phyloP scores from a whole-genome alignment of 305 asterid species.

The Euphrasia arctica region DNA sequence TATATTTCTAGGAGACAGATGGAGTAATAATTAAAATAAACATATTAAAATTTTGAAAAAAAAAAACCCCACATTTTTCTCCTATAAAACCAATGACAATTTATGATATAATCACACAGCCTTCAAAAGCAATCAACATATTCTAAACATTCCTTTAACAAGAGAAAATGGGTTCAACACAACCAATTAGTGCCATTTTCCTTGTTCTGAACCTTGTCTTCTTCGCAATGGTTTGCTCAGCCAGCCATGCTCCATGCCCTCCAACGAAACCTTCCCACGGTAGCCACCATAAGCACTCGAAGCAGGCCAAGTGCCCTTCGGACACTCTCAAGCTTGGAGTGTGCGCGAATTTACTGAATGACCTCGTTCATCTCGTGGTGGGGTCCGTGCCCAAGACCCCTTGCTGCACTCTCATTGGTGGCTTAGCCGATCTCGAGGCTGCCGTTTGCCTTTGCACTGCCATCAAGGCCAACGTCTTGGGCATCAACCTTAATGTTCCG shows the following conservation, averaged over 20 bases:
- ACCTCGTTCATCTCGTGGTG: conserved; percentile 36
- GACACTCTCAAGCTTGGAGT: conserved; percentile 53
- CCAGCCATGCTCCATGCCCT: neutral
- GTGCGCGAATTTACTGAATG: conserved; percentile 43
- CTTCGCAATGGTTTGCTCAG: conserved; percentile 16
- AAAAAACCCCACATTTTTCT: too few species aligned
- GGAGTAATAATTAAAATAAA: too few species aligned
- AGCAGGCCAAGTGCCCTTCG: conserved; percentile 39
- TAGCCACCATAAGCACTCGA: neutral
- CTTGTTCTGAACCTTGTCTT: neutral
- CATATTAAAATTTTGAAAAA: too few species aligned
- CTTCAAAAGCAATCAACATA: too few species aligned
- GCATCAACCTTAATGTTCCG: conserved; percentile 40
- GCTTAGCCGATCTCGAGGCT: conserved; percentile 53
- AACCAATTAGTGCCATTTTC: neutral
- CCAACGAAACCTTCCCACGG: conserved; percentile 6
- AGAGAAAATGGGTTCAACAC: neutral
- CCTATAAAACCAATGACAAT: too few species aligned
- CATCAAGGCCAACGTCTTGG: conserved; percentile 43
- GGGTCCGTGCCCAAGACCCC: conserved; percentile 51
- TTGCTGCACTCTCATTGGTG: conserved; percentile 49
- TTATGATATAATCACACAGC: too few species aligned
- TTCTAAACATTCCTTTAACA: too few species aligned
- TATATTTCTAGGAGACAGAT: too few species aligned
- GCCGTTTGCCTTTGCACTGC: conserved; percentile 62